Percentiles rank a stretch among this genome's conserved stretches.
Conservation (phyloP, 139 green algal species). For the Coelastrella sp. region DNA sequence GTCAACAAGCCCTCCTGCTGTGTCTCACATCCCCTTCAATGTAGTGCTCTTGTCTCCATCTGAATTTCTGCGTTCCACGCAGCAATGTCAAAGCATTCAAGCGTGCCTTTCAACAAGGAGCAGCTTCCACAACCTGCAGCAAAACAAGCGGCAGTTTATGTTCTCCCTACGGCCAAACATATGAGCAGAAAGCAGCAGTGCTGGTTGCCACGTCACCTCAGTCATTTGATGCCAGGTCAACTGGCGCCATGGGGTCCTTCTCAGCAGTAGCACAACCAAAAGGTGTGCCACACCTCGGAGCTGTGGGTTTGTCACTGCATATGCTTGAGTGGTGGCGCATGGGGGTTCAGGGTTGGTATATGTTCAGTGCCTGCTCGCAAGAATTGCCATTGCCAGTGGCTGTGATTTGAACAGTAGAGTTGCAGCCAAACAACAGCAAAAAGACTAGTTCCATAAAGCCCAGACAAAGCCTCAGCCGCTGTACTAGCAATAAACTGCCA, state of each 20-base stretch:
- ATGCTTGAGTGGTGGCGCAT: not conserved
- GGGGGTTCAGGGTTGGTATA: not conserved
- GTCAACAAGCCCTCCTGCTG: too few relatives aligned
- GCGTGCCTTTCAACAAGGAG: not conserved
- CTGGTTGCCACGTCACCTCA: not conserved
- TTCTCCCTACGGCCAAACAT: not conserved
- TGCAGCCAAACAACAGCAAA: too few relatives aligned
- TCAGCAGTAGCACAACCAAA: constrained; percentile 17
- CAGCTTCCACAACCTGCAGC: not conserved
- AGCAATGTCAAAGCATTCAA: not conserved
- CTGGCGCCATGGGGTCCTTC: not conserved
- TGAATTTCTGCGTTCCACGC: not conserved
- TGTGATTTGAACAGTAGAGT: too few relatives aligned
- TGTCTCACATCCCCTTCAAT: too few relatives aligned
- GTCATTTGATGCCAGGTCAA: not conserved
- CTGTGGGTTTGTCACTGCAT: too few relatives aligned
- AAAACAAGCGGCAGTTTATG: not conserved
- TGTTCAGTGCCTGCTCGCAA: not conserved
- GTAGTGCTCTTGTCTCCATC: too few relatives aligned
- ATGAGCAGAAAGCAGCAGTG: not conserved
- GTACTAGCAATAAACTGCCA: too few relatives aligned
- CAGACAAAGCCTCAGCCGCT: too few relatives aligned
- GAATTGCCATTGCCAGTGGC: too few relatives aligned
- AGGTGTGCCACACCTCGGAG: not conserved
- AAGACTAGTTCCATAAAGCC: too few relatives aligned